A percentile compares a stretch with the other conserved stretches of the same genome.
Evolutionary conservation across 2,329 filamentous ascomycete species (phyloP).

Genomic region (Diatrype stigma): DNA sequence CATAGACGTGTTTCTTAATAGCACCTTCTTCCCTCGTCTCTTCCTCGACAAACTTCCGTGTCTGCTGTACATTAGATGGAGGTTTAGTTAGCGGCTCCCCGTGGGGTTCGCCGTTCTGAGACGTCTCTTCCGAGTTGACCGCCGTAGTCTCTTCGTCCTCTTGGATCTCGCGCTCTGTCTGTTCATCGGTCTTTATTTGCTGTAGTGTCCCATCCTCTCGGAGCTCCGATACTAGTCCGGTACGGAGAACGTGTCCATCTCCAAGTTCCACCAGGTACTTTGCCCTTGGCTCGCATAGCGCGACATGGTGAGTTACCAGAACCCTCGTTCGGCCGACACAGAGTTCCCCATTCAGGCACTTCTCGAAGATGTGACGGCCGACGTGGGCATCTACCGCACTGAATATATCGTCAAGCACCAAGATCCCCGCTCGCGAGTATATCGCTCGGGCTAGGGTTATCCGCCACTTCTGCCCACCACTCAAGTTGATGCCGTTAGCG

Average conservation of each 20-base stretch:
- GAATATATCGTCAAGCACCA: conserved; percentile 81
- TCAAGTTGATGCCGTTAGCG: conserved; percentile 79
- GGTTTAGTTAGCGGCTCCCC: conserved; percentile 44
- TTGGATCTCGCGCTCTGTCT: conserved; percentile 38
- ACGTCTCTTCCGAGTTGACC: conserved; percentile 51
- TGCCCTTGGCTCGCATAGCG: conserved; percentile 64
- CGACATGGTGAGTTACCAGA: conserved; percentile 76
- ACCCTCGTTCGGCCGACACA: conserved; percentile 68
- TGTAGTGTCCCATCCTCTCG: conserved; percentile 52
- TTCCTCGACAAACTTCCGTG: conserved; percentile 72
- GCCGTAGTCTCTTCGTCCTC: conserved; percentile 49
- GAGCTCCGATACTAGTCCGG: conserved; percentile 64
- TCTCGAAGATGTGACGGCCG: conserved; percentile 72
- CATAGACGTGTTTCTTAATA: conserved; percentile 64
- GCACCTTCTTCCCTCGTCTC: conserved; percentile 68
- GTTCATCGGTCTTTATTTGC: conserved; percentile 54
- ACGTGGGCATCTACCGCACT: conserved; percentile 79
- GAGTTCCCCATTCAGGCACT: conserved; percentile 68
- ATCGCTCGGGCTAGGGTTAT: conserved; percentile 75
- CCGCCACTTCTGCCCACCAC: conserved; percentile 79
- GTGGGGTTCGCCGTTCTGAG: conserved; percentile 35
- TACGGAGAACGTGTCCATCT: conserved; percentile 60
- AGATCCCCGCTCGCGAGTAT: conserved; percentile 72
- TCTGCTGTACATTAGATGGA: conserved; percentile 40
- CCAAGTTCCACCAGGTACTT: conserved; percentile 72